Conservation (phyloP, 2,329 filamentous ascomycete genomes). For the Diaporthe citrichinensis region DNA sequence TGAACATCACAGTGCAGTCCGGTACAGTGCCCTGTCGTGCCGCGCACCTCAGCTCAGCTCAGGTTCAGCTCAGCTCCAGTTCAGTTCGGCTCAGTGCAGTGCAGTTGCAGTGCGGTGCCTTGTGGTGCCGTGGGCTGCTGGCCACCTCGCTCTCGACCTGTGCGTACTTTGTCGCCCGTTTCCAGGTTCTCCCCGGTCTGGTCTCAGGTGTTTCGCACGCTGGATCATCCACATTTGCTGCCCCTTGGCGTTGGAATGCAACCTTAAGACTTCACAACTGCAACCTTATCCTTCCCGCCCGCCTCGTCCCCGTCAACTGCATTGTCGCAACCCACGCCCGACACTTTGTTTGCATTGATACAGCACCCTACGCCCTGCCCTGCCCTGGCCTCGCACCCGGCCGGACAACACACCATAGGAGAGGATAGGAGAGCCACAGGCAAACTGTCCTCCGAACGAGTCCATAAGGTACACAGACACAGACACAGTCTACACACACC, state of each 20-base stretch:
- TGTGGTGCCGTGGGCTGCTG: not conserved
- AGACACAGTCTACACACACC: not conserved
- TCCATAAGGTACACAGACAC: not conserved
- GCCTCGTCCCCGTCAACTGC: constrained; percentile 34
- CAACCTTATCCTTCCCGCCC: constrained; percentile 40
- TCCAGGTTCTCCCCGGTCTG: constrained; percentile 38
- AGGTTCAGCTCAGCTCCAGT: not conserved
- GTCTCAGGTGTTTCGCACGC: constrained; percentile 39
- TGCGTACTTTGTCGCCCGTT: constrained; percentile 25
- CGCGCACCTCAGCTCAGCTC: constrained; percentile 1
- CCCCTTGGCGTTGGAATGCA: constrained; percentile 38
- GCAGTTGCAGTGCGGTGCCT: not conserved
- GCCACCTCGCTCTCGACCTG: not conserved
- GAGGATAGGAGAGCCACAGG: not conserved
- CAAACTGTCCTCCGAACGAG: not conserved
- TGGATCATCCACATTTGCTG: constrained; percentile 35
- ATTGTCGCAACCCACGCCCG: constrained; percentile 32
- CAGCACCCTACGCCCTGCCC: constrained; percentile 16
- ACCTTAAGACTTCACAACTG: constrained; percentile 40
- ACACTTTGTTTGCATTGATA: constrained; percentile 33
- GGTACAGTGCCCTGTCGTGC: constrained; percentile 2
- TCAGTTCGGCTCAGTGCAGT: not conserved
- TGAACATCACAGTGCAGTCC: constrained; percentile 10
- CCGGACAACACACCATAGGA: not conserved
- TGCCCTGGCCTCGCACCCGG: not conserved